Conservation (phyloP, 495 filamentous ascomycete species). For the Penicillium maclennaniae region DNA sequence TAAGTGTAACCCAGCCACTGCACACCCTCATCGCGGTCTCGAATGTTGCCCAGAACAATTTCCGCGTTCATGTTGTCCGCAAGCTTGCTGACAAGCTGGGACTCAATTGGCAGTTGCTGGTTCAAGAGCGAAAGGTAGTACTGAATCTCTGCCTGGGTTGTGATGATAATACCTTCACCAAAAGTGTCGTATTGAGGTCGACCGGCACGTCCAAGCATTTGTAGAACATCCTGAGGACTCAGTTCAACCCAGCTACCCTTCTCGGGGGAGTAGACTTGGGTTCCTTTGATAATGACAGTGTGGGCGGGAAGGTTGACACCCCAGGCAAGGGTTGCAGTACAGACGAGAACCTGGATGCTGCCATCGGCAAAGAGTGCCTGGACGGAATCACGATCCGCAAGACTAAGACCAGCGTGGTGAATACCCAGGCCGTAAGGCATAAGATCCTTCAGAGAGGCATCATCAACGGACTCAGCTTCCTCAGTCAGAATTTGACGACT, state of each 20-base stretch:
- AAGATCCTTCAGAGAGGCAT: constrained; percentile 88
- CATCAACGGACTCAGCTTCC: constrained; percentile 77
- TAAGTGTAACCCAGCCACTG: constrained; percentile 99
- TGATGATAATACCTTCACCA: constrained; percentile 98
- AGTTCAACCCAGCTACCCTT: constrained; percentile 99
- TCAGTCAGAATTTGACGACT: constrained; percentile 82
- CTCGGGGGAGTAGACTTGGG: constrained; percentile 95
- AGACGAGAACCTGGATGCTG: constrained; percentile 90
- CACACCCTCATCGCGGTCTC: constrained; percentile 88
- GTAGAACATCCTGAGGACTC: constrained; percentile 94
- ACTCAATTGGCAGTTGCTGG: constrained; percentile 96
- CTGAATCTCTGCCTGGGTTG: constrained; percentile 86
- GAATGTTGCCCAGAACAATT: constrained; percentile 91
- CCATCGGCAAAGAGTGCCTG: constrained; percentile 92
- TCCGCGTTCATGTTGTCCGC: constrained; percentile 98
- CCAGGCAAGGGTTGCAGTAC: constrained; percentile 96
- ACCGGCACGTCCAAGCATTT: constrained; percentile 97
- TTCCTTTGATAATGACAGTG: constrained; percentile 97
- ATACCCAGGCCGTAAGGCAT: constrained; percentile 96
- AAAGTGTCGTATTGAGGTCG: constrained; percentile 96
- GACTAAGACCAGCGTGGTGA: constrained; percentile 94
- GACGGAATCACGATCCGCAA: constrained; percentile 88
- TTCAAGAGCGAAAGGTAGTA: constrained; percentile 97
- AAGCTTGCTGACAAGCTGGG: constrained; percentile 87
- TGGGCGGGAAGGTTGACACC: constrained; percentile 98